Percentiles rank a stretch among this genome's conserved stretches.
These are phyloP conservation scores for Penicillium freii DNA, from an alignment of 2,329 filamentous ascomycete species.

Conservation along the genomic window DNA sequence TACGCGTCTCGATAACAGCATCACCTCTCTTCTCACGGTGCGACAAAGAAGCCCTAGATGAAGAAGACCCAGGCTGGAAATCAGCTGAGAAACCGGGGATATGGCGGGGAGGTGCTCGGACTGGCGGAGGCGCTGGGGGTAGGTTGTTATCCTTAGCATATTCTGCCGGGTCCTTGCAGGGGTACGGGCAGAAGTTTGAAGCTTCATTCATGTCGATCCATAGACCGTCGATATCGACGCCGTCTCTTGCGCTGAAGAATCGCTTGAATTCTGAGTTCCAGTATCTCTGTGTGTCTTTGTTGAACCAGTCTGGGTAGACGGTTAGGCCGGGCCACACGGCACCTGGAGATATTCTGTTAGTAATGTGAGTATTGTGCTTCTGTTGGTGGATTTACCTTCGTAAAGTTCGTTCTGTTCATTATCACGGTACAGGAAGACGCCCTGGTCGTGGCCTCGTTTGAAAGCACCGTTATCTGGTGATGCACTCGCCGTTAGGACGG, in stretches of 20 bases:
- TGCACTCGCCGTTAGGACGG: neutral
- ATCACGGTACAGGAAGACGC: conserved; percentile 51
- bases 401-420: conserved; percentile 54
- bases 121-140: conserved; percentile 61
- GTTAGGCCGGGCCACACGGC: conserved; percentile 76
- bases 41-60: neutral
- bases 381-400: conserved; percentile 34
- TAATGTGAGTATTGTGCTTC: neutral
- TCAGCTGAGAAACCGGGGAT: conserved; percentile 67
- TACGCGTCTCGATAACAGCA: neutral
- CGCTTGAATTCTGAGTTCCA: conserved; percentile 67
- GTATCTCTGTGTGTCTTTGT: conserved; percentile 60
- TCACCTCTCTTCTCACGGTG: neutral
- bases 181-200: conserved; percentile 54
- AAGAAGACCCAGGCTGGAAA: conserved; percentile 58
- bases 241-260: conserved; percentile 64
- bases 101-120: conserved; percentile 61
- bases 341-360: conserved; percentile 38
- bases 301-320: conserved; percentile 76
- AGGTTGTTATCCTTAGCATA: conserved; percentile 49
- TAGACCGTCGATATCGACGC: conserved; percentile 72
- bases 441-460: conserved; percentile 59
- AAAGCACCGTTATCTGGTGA: conserved; percentile 54
- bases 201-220: conserved; percentile 73
- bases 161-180: conserved; percentile 53